Percentiles rank a stretch among this genome's conserved stretches.
Evolutionary conservation across 2,329 filamentous ascomycete genomes (phyloP).

Genomic region (Fusarium brevicatenulatum): DNA sequence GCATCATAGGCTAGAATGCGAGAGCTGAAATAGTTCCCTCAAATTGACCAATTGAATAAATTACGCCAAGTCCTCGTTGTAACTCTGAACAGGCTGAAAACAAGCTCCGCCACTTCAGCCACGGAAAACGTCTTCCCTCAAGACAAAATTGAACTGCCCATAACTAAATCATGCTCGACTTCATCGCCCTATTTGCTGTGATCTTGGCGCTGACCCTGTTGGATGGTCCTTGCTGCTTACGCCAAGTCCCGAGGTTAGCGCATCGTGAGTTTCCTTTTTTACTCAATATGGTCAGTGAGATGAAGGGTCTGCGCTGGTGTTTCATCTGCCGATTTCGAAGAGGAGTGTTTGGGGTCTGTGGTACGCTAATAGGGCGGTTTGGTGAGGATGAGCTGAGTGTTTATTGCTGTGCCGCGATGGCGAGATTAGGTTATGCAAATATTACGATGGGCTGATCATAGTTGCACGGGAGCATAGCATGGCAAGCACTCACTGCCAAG

Average conservation of each 20-base stretch:
- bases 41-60: neutral
- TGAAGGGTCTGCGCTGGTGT: neutral
- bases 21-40: accelerated
- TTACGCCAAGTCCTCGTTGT: neutral
- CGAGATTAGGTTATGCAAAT: neutral
- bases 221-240: neutral
- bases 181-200: neutral
- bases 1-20: neutral
- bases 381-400: neutral
- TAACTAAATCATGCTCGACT: accelerated
- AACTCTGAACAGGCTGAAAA: neutral
- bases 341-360: accelerated
- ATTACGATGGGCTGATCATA: too few species aligned
- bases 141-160: neutral
- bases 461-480: too few species aligned
- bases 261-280: neutral
- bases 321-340: neutral
- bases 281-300: neutral
- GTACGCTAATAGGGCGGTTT: neutral
- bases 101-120: neutral
- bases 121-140: neutral
- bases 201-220: neutral
- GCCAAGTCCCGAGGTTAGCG: neutral
- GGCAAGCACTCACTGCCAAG: neutral
- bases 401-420: neutral